Percentiles rank a stretch among this genome's conserved stretches.
Conservation (phyloP, 345 rosid species). For the Viola odorata region DNA sequence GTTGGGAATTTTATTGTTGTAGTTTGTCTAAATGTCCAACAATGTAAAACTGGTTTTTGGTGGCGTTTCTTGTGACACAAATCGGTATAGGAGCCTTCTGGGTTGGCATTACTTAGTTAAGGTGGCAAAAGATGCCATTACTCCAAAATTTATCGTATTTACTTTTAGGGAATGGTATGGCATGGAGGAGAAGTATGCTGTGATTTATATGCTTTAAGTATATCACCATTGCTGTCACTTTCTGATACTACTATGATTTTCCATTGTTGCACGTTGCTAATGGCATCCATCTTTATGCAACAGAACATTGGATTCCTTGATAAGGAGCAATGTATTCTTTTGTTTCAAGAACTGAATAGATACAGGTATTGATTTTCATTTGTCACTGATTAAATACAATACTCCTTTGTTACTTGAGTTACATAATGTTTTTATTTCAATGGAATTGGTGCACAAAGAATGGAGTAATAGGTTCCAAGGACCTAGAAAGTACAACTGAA, state of each 20-base stretch:
- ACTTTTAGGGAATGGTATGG: background rate
- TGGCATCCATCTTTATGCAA: conserved; percentile 14
- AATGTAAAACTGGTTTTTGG: no score
- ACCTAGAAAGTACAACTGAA: no score
- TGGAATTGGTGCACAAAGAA: background rate
- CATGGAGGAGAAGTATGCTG: background rate
- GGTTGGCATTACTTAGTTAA: no score
- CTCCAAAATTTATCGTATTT: no score
- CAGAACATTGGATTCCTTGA: conserved; percentile 62
- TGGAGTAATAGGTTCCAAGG: no score
- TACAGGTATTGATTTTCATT: conserved; percentile 56
- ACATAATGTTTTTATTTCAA: background rate
- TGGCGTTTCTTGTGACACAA: no score
- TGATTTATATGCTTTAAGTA: background rate
- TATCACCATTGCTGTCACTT: background rate
- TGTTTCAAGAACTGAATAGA: conserved; percentile 73
- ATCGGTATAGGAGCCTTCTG: no score
- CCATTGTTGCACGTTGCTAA: background rate
- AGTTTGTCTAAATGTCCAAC: no score
- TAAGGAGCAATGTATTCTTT: conserved; percentile 65
- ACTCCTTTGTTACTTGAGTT: background rate
- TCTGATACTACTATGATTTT: background rate
- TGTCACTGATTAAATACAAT: background rate
- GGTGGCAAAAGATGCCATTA: no score
- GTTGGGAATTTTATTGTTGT: no score